Evolutionary conservation across 805 yeast genomes (phyloP), one percentile per base, ranked within the genome.

Genomic region (Starmera caribaea): DNA sequence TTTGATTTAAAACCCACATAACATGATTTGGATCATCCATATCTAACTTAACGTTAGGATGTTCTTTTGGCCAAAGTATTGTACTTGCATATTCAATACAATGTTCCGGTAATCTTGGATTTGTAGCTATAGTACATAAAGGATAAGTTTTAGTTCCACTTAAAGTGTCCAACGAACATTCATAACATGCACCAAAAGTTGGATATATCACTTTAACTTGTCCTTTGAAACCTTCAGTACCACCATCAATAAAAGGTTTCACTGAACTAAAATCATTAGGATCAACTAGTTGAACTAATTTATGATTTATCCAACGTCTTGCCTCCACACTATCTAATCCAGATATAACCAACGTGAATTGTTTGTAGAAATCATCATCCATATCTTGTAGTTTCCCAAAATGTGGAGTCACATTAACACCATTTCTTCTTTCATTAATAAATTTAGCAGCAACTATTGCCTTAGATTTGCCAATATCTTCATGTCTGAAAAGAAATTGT

Each of bases 71-170:
- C 95, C 96, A 86, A 48, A 76, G 79, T 3, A 85, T 64, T 28
- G 78, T 80, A 43, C 77, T 75, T 1, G 90, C 88, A 82, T 92
- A 90, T 57, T 89, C 96, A 9, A 90, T 79, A 51, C 97, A 88
- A 59, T 90, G 97, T 50, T 89, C 96, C 0, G 96, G 92, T 8
- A 87, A 61, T 44, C 97, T 63, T n/a, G 97, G 97, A 8, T 92
- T 87, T 42, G 88, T 83, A 3, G 96, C 95, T 38, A 92, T 80
- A 0, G 97, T 92, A 59, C 97, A 92, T 47, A 90, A 79, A 2
- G 97, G 97, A 49, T 79, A 85, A 0, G 87, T 79, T 1, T 71
- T 69, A 21, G 64, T 58, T 4, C 69, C 65, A 10, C 84, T 75
- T 33, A 88, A 65, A 57, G 94, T 71, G 42, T 80, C 83, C 39